Percentiles rank a stretch among this genome's conserved stretches.
These are phyloP conservation scores for Collariella sp. DNA, from an alignment of 495 filamentous ascomycete genomes.

Conservation along the genomic window DNA sequence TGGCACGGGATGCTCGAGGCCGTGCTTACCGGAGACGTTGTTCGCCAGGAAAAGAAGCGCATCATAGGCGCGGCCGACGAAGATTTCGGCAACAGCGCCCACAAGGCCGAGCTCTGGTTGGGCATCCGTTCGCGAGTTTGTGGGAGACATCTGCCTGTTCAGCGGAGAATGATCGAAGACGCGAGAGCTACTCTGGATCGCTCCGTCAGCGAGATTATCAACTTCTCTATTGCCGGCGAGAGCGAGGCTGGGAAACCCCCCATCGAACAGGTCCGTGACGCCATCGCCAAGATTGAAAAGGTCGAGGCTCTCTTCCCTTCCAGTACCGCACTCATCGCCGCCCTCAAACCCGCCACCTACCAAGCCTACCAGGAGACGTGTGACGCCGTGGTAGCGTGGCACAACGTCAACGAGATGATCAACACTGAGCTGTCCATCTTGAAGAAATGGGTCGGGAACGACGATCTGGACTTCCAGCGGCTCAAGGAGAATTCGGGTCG, in stretches of 20 bases:
- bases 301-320: slow-evolving; percentile 80
- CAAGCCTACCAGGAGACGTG: slow-evolving; percentile 67
- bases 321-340: slow-evolving; percentile 56
- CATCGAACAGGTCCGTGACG: slow-evolving; percentile 76
- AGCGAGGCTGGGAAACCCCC: slow-evolving; percentile 83
- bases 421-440: slow-evolving; percentile 86
- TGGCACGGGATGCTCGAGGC: slow-evolving; percentile 98
- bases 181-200: slow-evolving; percentile 57
- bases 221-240: slow-evolving; percentile 89
- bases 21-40: slow-evolving; percentile 92
- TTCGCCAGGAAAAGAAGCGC: slow-evolving; percentile 94
- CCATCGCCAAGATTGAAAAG: slow-evolving; percentile 80
- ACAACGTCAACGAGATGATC: slow-evolving; percentile 96
- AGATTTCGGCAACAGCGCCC: slow-evolving; percentile 57
- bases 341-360: slow-evolving; percentile 65
- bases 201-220: slow-evolving; percentile 74
- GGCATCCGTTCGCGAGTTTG: slow-evolving; percentile 74
- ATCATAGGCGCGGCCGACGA: slow-evolving; percentile 74
- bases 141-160: slow-evolving; percentile 72
- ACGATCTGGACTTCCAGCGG: slow-evolving; percentile 82
- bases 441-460: slow-evolving; percentile 93
- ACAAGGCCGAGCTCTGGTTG: slow-evolving; percentile 82
- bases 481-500: slow-evolving; percentile 49
- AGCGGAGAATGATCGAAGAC: slow-evolving; percentile 77
- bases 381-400: slow-evolving; percentile 86